Base-by-base conservation (phyloP, 1,284 basidiomycete species). In the Fomitopsis betulina region DNA sequence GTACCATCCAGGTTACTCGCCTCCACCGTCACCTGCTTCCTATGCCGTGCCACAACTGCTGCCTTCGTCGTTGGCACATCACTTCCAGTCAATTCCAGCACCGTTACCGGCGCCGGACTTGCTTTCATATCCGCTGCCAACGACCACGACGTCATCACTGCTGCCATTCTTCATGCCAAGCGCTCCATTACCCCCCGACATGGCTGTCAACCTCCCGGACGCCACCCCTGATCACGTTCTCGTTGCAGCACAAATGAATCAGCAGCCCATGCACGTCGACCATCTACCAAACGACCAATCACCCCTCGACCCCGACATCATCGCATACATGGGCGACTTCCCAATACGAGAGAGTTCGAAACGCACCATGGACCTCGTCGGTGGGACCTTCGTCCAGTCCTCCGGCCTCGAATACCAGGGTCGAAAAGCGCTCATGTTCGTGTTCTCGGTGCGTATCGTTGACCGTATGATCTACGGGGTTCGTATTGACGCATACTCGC, bases 321-420 rank as follows among this genome's bases (percentile, higher is more conserved):
- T 83, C 1, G 75, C 81, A 7, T 71, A 75, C 59, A 66, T 75
- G 32, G 71, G 73, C 10, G 68, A 69, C 13, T 69, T 71, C 19
- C 70, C 79, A 5, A 71, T 85, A 43, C 69, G 73, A 0, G 84
- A 87, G 64, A 70, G 73, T 17, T 72, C 76, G 19, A 87, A 83
- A 57, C 75, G 76, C 62, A 88, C 86, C 0, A 68, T 72, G 1
- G 72, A 80, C 0, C 73, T 89, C 2, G 85, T 85, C 1, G 87
- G 87, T 0, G 78, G 82, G 0, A 87, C 84, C 0, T 86, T 88
- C 63, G 81, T 85, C 9, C 84, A 87, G 57, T 82, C 84, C 0
- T 75, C 78, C 19, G 73, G 75, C 32, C 77, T 88, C 17, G 84
- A 87, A 54, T 79, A 84, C 65, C 76, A 80, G 54, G 85, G 85